These are phyloP conservation scores for Coemansia sp. DNA, from an alignment of 192 early-diverging fungal species.

Conservation along the genomic window DNA sequence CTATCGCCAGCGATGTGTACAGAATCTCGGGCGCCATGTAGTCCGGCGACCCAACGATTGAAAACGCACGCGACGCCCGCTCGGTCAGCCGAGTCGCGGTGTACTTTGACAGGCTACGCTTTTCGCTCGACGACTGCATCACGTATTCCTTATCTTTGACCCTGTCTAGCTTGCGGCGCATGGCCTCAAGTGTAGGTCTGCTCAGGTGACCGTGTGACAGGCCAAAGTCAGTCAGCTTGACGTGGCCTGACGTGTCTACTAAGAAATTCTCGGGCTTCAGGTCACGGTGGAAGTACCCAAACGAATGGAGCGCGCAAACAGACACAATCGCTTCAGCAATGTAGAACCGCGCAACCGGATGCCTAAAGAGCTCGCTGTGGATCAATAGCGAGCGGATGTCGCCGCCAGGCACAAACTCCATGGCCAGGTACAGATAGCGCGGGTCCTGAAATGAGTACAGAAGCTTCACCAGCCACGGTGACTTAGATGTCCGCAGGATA, in stretches of 20 bases:
- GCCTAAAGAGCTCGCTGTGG: conserved; percentile 67
- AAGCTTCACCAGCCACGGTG: conserved; percentile 84
- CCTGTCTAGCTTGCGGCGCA: conserved; percentile 56
- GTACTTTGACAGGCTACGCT: conserved; percentile 46
- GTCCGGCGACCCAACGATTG: conserved; percentile 86
- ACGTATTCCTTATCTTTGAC: conserved; percentile 58
- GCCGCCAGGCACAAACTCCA: conserved; percentile 70
- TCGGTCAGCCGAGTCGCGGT: conserved; percentile 47
- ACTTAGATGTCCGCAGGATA: conserved; percentile 65
- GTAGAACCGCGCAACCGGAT: conserved; percentile 83
- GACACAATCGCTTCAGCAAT: conserved; percentile 84
- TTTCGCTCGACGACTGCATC: conserved; percentile 52
- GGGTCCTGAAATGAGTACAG: conserved; percentile 87
- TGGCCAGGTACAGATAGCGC: conserved; percentile 70
- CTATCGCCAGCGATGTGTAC: conserved; percentile 49
- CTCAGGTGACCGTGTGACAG: conserved; percentile 82
- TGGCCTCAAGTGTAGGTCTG: conserved; percentile 40
- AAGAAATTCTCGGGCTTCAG: conserved; percentile 56
- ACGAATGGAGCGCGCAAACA: conserved; percentile 62
- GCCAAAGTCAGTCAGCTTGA: conserved; percentile 91
- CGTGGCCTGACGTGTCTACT: conserved; percentile 64
- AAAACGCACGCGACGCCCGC: conserved; percentile 61
- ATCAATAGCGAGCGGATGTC: conserved; percentile 79
- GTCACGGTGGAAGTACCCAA: conserved; percentile 55
- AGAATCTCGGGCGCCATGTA: conserved; percentile 95